Evolutionary conservation across 768 basidiomycete species (phyloP).

Genomic region (Agrocybe pediades): DNA sequence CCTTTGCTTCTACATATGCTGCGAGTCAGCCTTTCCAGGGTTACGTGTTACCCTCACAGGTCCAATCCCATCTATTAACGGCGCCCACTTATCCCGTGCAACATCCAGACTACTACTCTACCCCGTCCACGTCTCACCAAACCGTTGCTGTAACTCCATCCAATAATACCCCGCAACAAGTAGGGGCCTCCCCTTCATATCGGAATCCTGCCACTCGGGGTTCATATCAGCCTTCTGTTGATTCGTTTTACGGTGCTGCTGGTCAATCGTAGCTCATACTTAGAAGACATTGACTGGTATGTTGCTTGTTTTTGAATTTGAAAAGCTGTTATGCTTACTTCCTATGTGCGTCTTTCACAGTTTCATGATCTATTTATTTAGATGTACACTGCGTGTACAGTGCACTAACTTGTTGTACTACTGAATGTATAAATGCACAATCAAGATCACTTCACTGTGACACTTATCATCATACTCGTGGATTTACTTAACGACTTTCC

Average conservation of each 20-base stretch:
- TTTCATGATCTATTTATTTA: not conserved
- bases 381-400: not conserved
- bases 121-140: slow-evolving; percentile 8
- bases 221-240: slow-evolving; percentile 36
- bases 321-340: not conserved
- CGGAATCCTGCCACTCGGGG: slow-evolving; percentile 16
- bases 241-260: slow-evolving; percentile 42
- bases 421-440: not conserved
- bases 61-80: slow-evolving; percentile 2
- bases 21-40: slow-evolving; percentile 14
- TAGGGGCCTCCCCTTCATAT: not conserved
- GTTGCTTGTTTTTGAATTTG: not conserved
- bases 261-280: slow-evolving; percentile 8
- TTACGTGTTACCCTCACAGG: slow-evolving; percentile 5
- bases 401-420: not conserved
- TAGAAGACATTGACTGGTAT: not conserved
- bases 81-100: slow-evolving; percentile 19
- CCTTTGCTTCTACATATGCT: slow-evolving; percentile 20
- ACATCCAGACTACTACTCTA: slow-evolving; percentile 21
- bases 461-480: too few species aligned
- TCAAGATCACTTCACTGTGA: too few species aligned
- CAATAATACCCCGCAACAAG: slow-evolving; percentile 15
- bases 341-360: not conserved
- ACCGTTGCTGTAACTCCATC: slow-evolving; percentile 20
- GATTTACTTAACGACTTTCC: too few species aligned